Percentiles rank a stretch among this genome's conserved stretches.
Evolutionary conservation across 805 yeast genomes (phyloP).

Genomic region (Pichia pseudocactophila): DNA sequence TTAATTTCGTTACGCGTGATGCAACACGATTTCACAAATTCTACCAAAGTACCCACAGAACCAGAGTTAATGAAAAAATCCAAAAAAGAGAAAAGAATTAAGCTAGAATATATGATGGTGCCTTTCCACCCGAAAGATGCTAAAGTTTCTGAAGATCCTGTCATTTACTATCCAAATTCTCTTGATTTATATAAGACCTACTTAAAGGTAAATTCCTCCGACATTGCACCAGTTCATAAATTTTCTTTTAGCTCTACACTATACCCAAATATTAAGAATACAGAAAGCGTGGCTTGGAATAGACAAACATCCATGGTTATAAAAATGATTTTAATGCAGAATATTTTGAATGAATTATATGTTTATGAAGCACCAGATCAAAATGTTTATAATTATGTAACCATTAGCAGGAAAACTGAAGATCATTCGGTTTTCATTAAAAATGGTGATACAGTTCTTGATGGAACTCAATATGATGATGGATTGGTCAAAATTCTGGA

Average conservation of each 20-base stretch:
- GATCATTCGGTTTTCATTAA: too few species aligned
- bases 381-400: too few species aligned
- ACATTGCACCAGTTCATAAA: background rate
- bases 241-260: background rate
- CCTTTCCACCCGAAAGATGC: conserved; percentile 6
- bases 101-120: conserved; percentile 1
- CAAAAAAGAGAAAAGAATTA: background rate
- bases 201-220: background rate
- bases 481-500: too few species aligned
- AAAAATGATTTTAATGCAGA: background rate
- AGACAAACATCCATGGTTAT: conserved; percentile 1
- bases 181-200: background rate
- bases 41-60: background rate
- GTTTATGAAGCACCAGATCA: background rate
- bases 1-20: conserved; percentile 27
- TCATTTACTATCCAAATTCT: conserved; percentile 4
- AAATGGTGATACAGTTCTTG: too few species aligned
- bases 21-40: background rate
- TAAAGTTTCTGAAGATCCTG: conserved; percentile 6
- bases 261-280: conserved; percentile 3
- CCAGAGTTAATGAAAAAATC: background rate
- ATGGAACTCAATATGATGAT: too few species aligned
- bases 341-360: background rate
- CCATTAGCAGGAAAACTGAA: too few species aligned
- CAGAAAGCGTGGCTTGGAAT: conserved; percentile 5